A percentile compares a stretch with the other conserved stretches of the same genome.
Conservation (phyloP, 305 asterid species). For the Lippia alba region DNA sequence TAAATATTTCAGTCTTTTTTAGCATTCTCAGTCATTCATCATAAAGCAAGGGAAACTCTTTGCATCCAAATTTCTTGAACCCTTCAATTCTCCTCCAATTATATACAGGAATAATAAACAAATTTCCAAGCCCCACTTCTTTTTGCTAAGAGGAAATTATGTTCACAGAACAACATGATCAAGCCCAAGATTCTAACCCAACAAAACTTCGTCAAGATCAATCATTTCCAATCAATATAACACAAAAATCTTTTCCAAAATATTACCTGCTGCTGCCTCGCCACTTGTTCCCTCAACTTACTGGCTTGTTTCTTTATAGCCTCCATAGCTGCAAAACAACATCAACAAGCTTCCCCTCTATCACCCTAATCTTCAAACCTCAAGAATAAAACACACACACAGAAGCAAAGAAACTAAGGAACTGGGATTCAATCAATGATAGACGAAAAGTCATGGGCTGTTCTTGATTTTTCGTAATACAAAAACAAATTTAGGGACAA, state of each 20-base stretch:
- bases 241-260: neutral
- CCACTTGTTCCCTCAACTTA: constrained; percentile 91
- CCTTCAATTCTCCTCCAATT: too few relatives aligned
- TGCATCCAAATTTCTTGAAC: too few relatives aligned
- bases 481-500: constrained; percentile 24
- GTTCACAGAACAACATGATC: constrained; percentile 25
- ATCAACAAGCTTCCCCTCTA: constrained; percentile 31
- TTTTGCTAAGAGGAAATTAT: neutral
- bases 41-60: too few relatives aligned
- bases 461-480: constrained; percentile 7
- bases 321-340: constrained; percentile 56
- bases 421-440: constrained; percentile 8
- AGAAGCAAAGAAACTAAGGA: neutral
- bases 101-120: neutral
- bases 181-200: constrained; percentile 24
- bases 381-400: neutral
- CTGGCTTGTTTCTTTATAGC: constrained; percentile 94
- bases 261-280: constrained; percentile 88
- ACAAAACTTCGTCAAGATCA: constrained; percentile 4
- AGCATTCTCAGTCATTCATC: too few relatives aligned
- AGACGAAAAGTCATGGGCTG: constrained; percentile 20
- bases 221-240: constrained; percentile 8
- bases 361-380: constrained; percentile 19
- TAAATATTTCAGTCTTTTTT: too few relatives aligned
- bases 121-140: constrained; percentile 1